These are phyloP conservation scores for Gamarada debralockiae DNA, from an alignment of 495 filamentous ascomycete genomes.

Conservation along the genomic window DNA sequence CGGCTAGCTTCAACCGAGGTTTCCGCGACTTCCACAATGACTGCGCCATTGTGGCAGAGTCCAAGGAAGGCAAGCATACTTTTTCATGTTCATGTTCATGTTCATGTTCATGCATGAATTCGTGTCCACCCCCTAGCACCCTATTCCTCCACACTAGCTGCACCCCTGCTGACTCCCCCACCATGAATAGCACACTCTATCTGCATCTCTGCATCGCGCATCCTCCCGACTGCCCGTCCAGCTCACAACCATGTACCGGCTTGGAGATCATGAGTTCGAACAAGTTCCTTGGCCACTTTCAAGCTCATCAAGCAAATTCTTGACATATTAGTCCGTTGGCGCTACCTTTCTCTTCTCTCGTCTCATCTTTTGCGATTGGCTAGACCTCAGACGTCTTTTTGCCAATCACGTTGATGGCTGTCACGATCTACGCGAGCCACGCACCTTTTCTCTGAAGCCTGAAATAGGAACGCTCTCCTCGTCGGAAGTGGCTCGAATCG, in stretches of 20 bases:
- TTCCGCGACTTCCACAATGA: neutral
- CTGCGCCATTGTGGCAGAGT: slow-evolving; percentile 6
- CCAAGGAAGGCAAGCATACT: slow-evolving; percentile 17
- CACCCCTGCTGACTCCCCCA: slow-evolving; percentile 22
- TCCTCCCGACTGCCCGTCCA: slow-evolving; percentile 24
- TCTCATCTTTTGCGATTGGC: slow-evolving; percentile 27
- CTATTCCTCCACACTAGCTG: slow-evolving; percentile 22
- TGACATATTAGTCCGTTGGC: slow-evolving; percentile 25
- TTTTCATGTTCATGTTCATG: slow-evolving; percentile 27
- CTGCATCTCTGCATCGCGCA: slow-evolving; percentile 25
- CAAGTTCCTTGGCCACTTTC: slow-evolving; percentile 19
- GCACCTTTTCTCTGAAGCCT: slow-evolving; percentile 20
- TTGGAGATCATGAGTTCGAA: slow-evolving; percentile 24
- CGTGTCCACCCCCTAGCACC: slow-evolving; percentile 24
- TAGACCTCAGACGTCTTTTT: slow-evolving; percentile 18
- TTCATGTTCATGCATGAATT: slow-evolving; percentile 31
- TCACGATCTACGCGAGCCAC: slow-evolving; percentile 25
- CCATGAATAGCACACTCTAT: slow-evolving; percentile 22
- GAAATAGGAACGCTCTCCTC: slow-evolving; percentile 28
- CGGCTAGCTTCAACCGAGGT: slow-evolving; percentile 4
- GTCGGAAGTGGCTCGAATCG: slow-evolving; percentile 21
- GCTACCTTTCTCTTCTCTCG: slow-evolving; percentile 19
- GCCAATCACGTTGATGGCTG: slow-evolving; percentile 26
- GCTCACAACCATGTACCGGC: slow-evolving; percentile 18
- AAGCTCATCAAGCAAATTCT: slow-evolving; percentile 20